Base-by-base conservation (phyloP, 371 early-diverging fungal species). In the Chytridium lagenaria region DNA sequence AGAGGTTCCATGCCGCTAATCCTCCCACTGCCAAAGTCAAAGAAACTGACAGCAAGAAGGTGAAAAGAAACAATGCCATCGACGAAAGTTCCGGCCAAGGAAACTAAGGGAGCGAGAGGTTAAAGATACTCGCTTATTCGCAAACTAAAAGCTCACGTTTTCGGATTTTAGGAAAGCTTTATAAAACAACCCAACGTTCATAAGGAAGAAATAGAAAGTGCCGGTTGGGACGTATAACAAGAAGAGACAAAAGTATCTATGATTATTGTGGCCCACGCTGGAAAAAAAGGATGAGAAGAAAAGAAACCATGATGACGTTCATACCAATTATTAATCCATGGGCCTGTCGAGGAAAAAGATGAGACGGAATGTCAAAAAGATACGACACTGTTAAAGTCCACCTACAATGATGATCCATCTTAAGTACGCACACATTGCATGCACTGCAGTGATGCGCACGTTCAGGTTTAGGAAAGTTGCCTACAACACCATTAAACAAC, bases 381-480 rank as follows among this genome's bases (percentile, higher is more conserved):
- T 26, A 52, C 26, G 5, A 52, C 44, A 44, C 19, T n/a, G 44
- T 12, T 44, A 7, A 44, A 23, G 10, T 16, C 7, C 5, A 55
- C 22, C 30, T 55, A 61, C 81, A 80, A 65, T 79, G 73, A 40
- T 69, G 70, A 31, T 63, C 67, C 76, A 63, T 59, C 50, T 77
- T 77, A 49, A 77, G 28, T 2, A 77, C 51, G 34, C 78, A 82
- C 51, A 81, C 70, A 52, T 92, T 89, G 78, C 97, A 97, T 38
- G 91, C 90, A 63, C 90, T 90, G 80, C 98, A 97, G 77, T 97
- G 98, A 77, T 97, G 96, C 10, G 95, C 88, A 67, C 98, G 87
- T 74, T 93, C 94, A 12, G 98, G 95, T 79, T 95, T 95, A 1
- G 91, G 91, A 28, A 50, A 33, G 16, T 28, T 30, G 64, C 68